A percentile compares a stretch with the other conserved stretches of the same genome.
phyloP scores from a whole-genome alignment of 768 basidiomycete species.

The Boletus vinaceobasis region DNA sequence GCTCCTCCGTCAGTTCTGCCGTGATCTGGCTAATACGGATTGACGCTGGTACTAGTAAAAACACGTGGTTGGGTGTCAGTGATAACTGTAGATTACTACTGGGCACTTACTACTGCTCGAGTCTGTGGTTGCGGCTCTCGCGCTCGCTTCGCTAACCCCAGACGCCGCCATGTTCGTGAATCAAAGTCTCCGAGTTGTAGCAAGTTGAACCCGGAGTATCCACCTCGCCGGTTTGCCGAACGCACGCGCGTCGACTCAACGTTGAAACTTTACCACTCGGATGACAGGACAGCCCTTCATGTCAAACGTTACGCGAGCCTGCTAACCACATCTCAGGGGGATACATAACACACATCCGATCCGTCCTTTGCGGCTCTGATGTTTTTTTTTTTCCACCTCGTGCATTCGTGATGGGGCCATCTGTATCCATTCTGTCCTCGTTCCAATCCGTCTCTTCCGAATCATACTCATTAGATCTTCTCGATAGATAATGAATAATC shows the following conservation, averaged over 20 bases:
- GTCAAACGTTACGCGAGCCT: too few relatives aligned
- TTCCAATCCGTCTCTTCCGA: background rate
- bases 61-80: background rate
- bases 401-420: too few relatives aligned
- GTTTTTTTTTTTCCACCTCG: too few relatives aligned
- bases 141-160: constrained; percentile 4
- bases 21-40: constrained; percentile 33
- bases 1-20: constrained; percentile 42
- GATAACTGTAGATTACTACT: background rate
- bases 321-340: too few relatives aligned
- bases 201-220: too few relatives aligned
- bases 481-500: constrained; percentile 20
- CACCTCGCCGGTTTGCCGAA: background rate
- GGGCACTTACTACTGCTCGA: constrained; percentile 9
- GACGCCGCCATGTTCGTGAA: constrained; percentile 1
- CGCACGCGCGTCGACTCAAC: too few relatives aligned
- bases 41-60: constrained; percentile 4
- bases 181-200: background rate
- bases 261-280: too few relatives aligned
- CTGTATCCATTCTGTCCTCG: background rate
- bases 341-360: too few relatives aligned
- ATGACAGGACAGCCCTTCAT: too few relatives aligned
- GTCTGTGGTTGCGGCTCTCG: background rate
- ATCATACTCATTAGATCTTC: constrained; percentile 2
- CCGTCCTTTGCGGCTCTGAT: too few relatives aligned